phyloP scores from a whole-genome alignment of 148 eudicot genomes.

The Rhododendron williamsianum region DNA sequence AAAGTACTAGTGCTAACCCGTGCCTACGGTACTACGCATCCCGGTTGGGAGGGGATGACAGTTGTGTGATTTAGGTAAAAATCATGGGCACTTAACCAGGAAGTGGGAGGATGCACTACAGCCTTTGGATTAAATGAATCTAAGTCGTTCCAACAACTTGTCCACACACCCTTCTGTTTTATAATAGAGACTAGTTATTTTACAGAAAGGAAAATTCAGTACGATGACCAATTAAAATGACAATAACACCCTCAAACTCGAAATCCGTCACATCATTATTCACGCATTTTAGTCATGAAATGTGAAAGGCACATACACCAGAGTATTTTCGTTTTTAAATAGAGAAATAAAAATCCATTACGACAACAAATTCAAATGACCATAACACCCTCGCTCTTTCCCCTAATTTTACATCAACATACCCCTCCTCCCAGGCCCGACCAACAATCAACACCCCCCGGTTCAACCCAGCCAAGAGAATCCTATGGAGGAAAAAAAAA shows the following conservation, averaged over 20 bases:
- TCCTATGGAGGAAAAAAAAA: background rate
- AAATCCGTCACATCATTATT: background rate
- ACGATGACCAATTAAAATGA: background rate
- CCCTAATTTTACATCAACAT: conserved; percentile 4
- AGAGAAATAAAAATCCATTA: background rate
- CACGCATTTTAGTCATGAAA: background rate
- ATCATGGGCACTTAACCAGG: too few species aligned
- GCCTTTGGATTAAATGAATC: too few species aligned
- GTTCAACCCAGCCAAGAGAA: background rate
- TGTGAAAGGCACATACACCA: background rate
- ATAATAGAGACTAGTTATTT: background rate
- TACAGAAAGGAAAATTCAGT: background rate
- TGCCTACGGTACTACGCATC: too few species aligned
- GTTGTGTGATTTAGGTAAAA: too few species aligned
- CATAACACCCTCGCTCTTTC: conserved; percentile 4
- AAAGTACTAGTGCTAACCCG: too few species aligned
- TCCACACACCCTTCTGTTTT: too few species aligned
- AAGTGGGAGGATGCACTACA: too few species aligned
- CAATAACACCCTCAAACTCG: background rate
- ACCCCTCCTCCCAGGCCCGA: background rate
- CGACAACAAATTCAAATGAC: conserved; percentile 7
- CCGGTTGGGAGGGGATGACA: too few species aligned
- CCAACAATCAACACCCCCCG: background rate
- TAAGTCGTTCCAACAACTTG: too few species aligned
- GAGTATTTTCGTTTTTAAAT: background rate